Percentiles rank a stretch among this genome's conserved stretches.
These are phyloP conservation scores for Pichia sorboxylosa DNA, from an alignment of 1,139 yeast species.

Conservation along the genomic window DNA sequence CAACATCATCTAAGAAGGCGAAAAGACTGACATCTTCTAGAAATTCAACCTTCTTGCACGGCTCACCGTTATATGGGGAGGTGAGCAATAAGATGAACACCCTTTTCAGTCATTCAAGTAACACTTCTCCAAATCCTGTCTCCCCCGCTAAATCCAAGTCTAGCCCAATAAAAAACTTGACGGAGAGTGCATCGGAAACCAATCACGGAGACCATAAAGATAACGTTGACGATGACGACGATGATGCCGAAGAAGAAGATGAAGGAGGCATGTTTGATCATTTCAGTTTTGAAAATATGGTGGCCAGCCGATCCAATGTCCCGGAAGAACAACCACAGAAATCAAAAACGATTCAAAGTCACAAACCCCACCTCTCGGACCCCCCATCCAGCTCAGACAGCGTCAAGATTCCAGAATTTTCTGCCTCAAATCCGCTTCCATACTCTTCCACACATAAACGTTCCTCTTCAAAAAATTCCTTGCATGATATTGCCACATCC, in stretches of 20 bases:
- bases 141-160: neutral
- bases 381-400: too few relatives aligned
- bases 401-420: too few relatives aligned
- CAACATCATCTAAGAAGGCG: conserved; percentile 1
- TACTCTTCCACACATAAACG: too few relatives aligned
- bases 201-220: too few relatives aligned
- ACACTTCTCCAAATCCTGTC: neutral
- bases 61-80: conserved; percentile 12
- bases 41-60: conserved; percentile 4
- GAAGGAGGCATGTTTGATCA: conserved; percentile 13
- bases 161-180: neutral
- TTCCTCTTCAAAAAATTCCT: conserved; percentile 20
- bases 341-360: neutral
- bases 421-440: too few relatives aligned
- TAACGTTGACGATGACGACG: too few relatives aligned
- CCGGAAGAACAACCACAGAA: too few relatives aligned
- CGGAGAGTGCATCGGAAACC: neutral
- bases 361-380: neutral
- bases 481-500: conserved; percentile 20
- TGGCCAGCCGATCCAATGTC: conserved; percentile 6
- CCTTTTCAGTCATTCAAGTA: too few relatives aligned
- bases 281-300: conserved; percentile 11
- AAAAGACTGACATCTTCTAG: conserved; percentile 4
- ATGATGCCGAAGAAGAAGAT: conserved; percentile 1
- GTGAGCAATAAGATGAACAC: conserved; percentile 11